Evolutionary conservation across 495 filamentous ascomycete genomes (phyloP).

Genomic region (Cenococcum geophilum): DNA sequence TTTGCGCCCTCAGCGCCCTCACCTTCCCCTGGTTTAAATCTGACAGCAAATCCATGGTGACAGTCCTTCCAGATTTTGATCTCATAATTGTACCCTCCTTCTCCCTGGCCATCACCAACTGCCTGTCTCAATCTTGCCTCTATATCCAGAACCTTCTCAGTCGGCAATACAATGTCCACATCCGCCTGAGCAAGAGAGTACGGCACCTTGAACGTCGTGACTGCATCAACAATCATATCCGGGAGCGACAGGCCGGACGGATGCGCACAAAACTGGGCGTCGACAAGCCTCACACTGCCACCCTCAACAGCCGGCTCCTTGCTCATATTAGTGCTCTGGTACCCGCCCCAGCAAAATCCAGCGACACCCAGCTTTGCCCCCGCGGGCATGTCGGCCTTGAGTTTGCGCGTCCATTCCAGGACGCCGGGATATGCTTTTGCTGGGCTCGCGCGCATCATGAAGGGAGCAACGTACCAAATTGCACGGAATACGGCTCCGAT

Average conservation of each 20-base stretch:
- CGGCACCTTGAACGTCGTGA: slow-evolving; percentile 22
- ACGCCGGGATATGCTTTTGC: not conserved
- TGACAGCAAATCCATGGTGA: slow-evolving; percentile 1
- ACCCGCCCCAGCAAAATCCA: slow-evolving; percentile 30
- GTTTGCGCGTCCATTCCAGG: slow-evolving; percentile 18
- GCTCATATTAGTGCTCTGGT: slow-evolving; percentile 18
- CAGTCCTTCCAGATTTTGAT: not conserved
- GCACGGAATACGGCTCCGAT: not conserved
- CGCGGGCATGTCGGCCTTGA: slow-evolving; percentile 21
- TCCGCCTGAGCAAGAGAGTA: slow-evolving; percentile 18
- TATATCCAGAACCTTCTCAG: slow-evolving; percentile 4
- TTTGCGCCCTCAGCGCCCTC: not conserved
- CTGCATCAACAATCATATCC: slow-evolving; percentile 19
- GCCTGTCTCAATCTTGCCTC: not conserved
- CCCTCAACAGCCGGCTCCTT: slow-evolving; percentile 18
- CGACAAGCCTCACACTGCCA: slow-evolving; percentile 16
- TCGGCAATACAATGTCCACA: slow-evolving; percentile 17
- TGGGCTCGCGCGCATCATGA: slow-evolving; percentile 14
- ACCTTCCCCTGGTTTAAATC: not conserved
- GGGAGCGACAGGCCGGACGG: slow-evolving; percentile 20
- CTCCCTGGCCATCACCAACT: not conserved
- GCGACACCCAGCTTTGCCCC: slow-evolving; percentile 24
- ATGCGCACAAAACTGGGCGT: slow-evolving; percentile 26
- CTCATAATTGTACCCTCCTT: not conserved
- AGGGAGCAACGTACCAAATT: slow-evolving; percentile 10